Evolutionary conservation across 1,284 basidiomycete genomes (phyloP), one percentile per base, ranked within the genome.

Genomic region (Phenoliferia sp.): DNA sequence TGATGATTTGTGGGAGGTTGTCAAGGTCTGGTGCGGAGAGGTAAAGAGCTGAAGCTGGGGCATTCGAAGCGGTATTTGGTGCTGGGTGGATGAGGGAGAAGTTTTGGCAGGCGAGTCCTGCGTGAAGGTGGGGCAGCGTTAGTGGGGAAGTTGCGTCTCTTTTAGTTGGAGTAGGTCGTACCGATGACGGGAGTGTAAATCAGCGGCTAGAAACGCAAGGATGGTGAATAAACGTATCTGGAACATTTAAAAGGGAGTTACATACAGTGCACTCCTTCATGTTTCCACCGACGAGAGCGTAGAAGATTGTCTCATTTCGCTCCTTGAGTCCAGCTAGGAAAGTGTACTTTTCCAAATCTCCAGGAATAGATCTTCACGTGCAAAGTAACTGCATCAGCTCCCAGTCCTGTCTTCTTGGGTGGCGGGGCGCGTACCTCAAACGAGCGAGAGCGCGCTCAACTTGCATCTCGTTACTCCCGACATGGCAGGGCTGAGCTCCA

Each of bases 181-280:
- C 94, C 94, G 56, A 97, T 92, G 52, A 87, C 88, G 0, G 94
- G 94, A 0, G 94, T 96, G 80, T 96, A 96, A 70, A 94, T 92
- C 71, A 94, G 82, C 55, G 92, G 88, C 29, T 68, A 90, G 89
- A 70, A 48, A n/a, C 12, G 29, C n/a, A n/a, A n/a, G n/a, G n/a
- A n/a, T n/a, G n/a, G n/a, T n/a, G n/a, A n/a, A n/a, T n/a, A n/a
- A n/a, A n/a, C n/a, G n/a, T n/a, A n/a, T n/a, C n/a, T n/a, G n/a
- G n/a, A n/a, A n/a, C n/a, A n/a, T n/a, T n/a, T n/a, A n/a, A n/a
- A n/a, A n/a, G n/a, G n/a, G n/a, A n/a, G n/a, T 35, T 54, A 65
- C 60, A 76, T 78, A 76, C 73, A 81, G 54, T 61, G 44, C 59
- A 58, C 57, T 77, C 83, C 22, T 86, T 78, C 85, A 90, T 86